Conservation (phyloP, 2,329 filamentous ascomycete genomes). For the Pestalotiopsis sp. region DNA sequence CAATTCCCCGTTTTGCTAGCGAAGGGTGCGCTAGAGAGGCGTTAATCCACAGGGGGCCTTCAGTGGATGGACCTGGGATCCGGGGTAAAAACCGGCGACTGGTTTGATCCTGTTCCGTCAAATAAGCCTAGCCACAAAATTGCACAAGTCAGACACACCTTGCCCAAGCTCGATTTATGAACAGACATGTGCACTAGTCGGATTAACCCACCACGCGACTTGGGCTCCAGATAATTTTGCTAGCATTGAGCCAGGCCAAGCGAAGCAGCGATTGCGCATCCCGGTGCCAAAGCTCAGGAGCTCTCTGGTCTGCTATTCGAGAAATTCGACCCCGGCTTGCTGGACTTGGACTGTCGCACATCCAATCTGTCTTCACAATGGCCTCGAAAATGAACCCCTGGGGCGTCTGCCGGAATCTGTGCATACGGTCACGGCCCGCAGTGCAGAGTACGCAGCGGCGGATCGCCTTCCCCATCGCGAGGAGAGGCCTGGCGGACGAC, state of each 20-base stretch:
- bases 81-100: slow-evolving; percentile 8
- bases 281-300: slow-evolving; percentile 9
- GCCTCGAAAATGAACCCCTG: slow-evolving; percentile 34
- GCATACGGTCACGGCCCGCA: slow-evolving; percentile 29
- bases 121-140: not conserved
- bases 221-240: slow-evolving; percentile 16
- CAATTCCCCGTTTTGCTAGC: not conserved
- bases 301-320: not conserved
- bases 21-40: not conserved
- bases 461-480: slow-evolving; percentile 19
- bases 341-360: slow-evolving; percentile 5
- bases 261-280: not conserved
- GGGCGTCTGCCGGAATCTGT: slow-evolving; percentile 30
- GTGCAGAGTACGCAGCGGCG: slow-evolving; percentile 15
- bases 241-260: not conserved
- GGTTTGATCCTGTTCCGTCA: slow-evolving; percentile 1
- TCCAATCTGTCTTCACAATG: slow-evolving; percentile 22
- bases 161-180: no score
- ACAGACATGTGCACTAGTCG: not conserved
- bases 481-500: slow-evolving; percentile 26
- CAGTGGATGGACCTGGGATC: not conserved
- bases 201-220: slow-evolving; percentile 15
- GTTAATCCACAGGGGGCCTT: not conserved
- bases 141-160: not conserved
- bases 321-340: not conserved